Evolutionary conservation across 1,284 basidiomycete species (phyloP), one percentile per base, ranked within the genome.

Genomic region (Malassezia arunalokei): DNA sequence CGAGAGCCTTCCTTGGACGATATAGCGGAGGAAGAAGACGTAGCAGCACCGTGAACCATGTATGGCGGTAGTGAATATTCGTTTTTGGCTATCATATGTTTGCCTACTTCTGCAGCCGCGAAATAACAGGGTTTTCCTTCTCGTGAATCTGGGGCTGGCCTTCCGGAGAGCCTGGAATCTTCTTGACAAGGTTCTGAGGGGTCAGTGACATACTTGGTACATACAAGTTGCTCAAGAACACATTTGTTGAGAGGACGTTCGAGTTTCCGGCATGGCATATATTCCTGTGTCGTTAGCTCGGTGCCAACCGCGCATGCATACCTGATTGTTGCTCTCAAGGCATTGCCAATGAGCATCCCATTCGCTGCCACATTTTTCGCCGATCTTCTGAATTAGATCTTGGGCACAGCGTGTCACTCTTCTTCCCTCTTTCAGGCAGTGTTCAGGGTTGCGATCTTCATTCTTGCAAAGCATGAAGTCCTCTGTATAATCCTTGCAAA

Each of bases 391-490:
- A 60, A 98, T 88, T 92, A 98, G 69, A 73, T 96, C 90, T 47
- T 84, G 83, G 44, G 91, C 86, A 75, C 94, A 99, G 65, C 94
- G 80, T 49, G 94, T 98, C 56, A 98, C 92, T 68, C 88, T 83
- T 63, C 94, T 78, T 28, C 94, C 94, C 76, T 98, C 94, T 79
- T 87, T 86, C 75, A 98, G 75, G 76, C 94, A 99, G 75, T 94
- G 88, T 32, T 76, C 88, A 11, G 94, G 88, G 73, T 95, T 84
- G 51, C 81, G 79, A 73, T 81, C 84, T 78, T 96, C 90, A 43
- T 81, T 78, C 78, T 98, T 98, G 82, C 94, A 98, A 52, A 96
- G 84, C 89, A 99, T 95, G 72, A 96, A 98, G 78, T 99, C 92
- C 91, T 91, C 94, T 77, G 95, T 96, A 78, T 85, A 92, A 56